Conservation (phyloP, 257 asterid species). For the Anisodus acutangulus region DNA sequence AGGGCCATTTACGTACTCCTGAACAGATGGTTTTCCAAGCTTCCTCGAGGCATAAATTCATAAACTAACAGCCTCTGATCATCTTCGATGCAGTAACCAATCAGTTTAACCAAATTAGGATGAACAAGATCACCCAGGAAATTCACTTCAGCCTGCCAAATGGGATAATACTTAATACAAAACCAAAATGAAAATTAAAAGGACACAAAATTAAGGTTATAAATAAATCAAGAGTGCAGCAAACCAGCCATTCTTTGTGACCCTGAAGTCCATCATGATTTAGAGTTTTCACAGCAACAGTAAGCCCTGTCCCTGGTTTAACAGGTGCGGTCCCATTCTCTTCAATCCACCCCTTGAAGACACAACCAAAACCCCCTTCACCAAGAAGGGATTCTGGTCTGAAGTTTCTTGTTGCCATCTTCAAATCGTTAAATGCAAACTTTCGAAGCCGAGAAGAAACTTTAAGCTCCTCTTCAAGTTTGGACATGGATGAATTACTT, state of each 20-base stretch:
- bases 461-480: slow-evolving; percentile 85
- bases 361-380: slow-evolving; percentile 99
- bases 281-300: slow-evolving; percentile 95
- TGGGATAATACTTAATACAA: slow-evolving; percentile 34
- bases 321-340: slow-evolving; percentile 98
- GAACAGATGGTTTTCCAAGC: slow-evolving; percentile 96
- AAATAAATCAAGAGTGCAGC: slow-evolving; percentile 43
- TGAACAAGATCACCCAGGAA: slow-evolving; percentile 93
- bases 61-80: slow-evolving; percentile 93
- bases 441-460: slow-evolving; percentile 85
- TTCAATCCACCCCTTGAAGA: slow-evolving; percentile 98
- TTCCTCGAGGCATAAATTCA: slow-evolving; percentile 98
- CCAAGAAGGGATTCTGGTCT: slow-evolving; percentile 98
- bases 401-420: slow-evolving; percentile 87
- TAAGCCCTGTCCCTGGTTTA: slow-evolving; percentile 97
- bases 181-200: slow-evolving; percentile 29
- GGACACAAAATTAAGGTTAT: slow-evolving; percentile 26
- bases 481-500: slow-evolving; percentile 73
- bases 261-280: slow-evolving; percentile 99
- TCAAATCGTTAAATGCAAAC: slow-evolving; percentile 83
- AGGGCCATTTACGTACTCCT: slow-evolving; percentile 64
- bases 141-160: slow-evolving; percentile 92
- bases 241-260: slow-evolving; percentile 99
- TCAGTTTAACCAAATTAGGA: slow-evolving; percentile 85
- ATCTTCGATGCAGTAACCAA: slow-evolving; percentile 97